A percentile compares a stretch with the other conserved stretches of the same genome.
Conservation (phyloP, 1,139 yeast species). For the Scheffersomyces illinoinensis region DNA sequence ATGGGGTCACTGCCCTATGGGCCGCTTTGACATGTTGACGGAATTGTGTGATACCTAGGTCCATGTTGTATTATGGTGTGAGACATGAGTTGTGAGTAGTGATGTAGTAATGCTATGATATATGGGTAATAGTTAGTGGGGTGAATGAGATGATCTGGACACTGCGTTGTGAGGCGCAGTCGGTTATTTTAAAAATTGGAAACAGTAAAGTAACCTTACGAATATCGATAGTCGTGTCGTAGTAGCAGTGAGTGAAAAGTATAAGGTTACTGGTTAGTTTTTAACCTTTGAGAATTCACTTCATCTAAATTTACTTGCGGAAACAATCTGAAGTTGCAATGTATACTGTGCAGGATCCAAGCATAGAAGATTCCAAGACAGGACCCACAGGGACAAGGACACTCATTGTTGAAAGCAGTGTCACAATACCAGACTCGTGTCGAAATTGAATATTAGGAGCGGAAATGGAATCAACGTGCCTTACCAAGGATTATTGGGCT, state of each 20-base stretch:
- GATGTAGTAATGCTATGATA: neutral
- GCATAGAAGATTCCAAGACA: neutral
- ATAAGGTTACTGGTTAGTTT: too few relatives aligned
- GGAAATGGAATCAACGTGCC: neutral
- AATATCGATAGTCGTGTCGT: too few relatives aligned
- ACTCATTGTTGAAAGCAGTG: neutral
- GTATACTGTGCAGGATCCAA: neutral
- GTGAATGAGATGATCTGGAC: too few relatives aligned
- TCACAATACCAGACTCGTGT: too few relatives aligned
- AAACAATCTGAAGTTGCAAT: neutral
- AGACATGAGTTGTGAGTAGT: neutral
- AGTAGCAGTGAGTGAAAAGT: neutral
- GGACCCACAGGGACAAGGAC: neutral
- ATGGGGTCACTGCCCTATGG: neutral
- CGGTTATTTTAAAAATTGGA: neutral
- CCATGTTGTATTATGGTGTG: neutral
- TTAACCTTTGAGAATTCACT: too few relatives aligned
- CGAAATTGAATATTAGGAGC: neutral
- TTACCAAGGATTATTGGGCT: neutral
- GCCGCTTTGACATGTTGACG: neutral
- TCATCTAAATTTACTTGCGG: neutral
- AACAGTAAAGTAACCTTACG: neutral
- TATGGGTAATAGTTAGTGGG: too few relatives aligned
- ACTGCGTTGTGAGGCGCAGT: neutral
- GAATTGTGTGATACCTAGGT: neutral